Conservation (phyloP, 2,329 filamentous ascomycete genomes). For the Fusarium sp. region DNA sequence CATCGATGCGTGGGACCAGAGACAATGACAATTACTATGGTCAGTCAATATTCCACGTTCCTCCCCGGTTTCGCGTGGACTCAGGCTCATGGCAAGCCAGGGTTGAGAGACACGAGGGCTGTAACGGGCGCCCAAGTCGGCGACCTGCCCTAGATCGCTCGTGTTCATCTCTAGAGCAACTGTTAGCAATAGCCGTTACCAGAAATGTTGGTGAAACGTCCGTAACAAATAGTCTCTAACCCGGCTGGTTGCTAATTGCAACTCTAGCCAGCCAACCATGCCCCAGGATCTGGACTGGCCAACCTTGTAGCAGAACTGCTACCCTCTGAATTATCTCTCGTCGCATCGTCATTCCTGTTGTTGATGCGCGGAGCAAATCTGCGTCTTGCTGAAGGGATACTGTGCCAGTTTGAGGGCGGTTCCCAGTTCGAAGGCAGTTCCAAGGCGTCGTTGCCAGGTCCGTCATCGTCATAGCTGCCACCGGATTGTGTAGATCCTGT, state of each 20-base stretch:
- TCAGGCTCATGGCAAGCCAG: slow-evolving; percentile 32
- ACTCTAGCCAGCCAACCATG: slow-evolving; percentile 28
- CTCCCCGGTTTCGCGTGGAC: slow-evolving; percentile 37
- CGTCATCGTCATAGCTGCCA: slow-evolving; percentile 10
- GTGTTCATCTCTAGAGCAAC: slow-evolving; percentile 22
- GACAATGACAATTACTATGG: slow-evolving; percentile 29
- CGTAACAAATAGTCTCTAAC: slow-evolving; percentile 7
- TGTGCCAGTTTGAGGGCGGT: slow-evolving; percentile 3
- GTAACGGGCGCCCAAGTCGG: slow-evolving; percentile 21
- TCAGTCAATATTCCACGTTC: slow-evolving; percentile 39
- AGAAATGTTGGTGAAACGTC: slow-evolving; percentile 30
- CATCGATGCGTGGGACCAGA: slow-evolving; percentile 27
- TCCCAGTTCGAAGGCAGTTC: background rate
- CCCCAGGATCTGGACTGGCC: slow-evolving; percentile 18
- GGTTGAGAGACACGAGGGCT: slow-evolving; percentile 30
- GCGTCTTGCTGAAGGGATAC: background rate
- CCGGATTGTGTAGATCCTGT: slow-evolving; percentile 17
- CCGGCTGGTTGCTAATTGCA: slow-evolving; percentile 1
- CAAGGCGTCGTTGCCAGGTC: background rate
- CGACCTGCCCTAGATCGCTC: slow-evolving; percentile 1
- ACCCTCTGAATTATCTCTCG: background rate
- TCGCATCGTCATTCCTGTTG: slow-evolving; percentile 23
- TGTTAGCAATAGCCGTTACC: background rate
- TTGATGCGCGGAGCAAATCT: background rate
- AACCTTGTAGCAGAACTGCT: background rate